A percentile compares a stretch with the other conserved stretches of the same genome.
Conservation (phyloP, 1,284 basidiomycete genomes). For the Leucoagaricus sp. region DNA sequence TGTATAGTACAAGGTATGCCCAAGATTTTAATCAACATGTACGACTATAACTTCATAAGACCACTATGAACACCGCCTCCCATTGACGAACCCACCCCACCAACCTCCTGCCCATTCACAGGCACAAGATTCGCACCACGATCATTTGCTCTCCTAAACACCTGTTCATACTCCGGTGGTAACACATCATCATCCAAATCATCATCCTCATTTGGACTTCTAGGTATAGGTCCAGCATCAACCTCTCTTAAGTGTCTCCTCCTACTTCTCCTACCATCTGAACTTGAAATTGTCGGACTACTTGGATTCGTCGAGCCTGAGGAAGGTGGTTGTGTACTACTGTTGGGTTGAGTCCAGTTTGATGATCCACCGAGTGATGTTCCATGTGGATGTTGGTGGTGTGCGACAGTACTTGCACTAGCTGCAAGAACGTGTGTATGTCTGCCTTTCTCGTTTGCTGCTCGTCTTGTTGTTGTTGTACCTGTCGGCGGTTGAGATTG, state of each 20-base stretch:
- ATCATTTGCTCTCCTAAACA: not conserved
- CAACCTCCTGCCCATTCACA: too few species aligned
- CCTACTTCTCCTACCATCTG: not conserved
- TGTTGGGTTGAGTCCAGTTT: not conserved
- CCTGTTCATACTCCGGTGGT: not conserved
- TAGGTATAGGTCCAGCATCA: not conserved
- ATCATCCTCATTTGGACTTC: not conserved
- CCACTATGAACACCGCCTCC: too few species aligned
- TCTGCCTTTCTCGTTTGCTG: not conserved
- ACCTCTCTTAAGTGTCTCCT: not conserved
- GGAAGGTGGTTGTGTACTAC: not conserved
- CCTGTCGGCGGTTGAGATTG: too few species aligned
- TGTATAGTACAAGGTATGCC: too few species aligned
- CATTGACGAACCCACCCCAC: too few species aligned
- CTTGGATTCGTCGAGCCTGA: not conserved
- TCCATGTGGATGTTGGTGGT: not conserved
- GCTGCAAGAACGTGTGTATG: too few species aligned
- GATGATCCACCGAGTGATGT: not conserved
- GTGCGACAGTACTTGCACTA: too few species aligned
- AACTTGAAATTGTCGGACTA: too few species aligned
- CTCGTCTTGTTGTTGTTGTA: not conserved
- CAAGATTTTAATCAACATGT: too few species aligned
- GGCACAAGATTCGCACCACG: too few species aligned
- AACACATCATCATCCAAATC: not conserved
- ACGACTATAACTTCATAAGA: too few species aligned